Percentiles rank a stretch among this genome's conserved stretches.
Evolutionary conservation across 352 stramenopile species (phyloP).

Genomic region (Sclerospora graminicola): DNA sequence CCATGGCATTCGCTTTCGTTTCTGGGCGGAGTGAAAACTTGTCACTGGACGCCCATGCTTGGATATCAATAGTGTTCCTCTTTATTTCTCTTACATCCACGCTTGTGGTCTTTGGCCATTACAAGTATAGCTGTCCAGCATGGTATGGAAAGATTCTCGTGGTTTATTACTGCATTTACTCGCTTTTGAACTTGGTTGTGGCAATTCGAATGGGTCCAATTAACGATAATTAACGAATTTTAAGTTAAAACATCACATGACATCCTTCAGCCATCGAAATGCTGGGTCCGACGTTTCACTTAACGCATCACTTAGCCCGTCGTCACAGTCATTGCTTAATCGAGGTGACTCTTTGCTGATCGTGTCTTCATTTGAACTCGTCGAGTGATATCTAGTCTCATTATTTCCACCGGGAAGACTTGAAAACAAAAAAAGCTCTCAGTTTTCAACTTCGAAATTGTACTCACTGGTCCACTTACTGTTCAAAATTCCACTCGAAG

Average conservation of each 20-base stretch:
- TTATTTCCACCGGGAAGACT: constrained; percentile 12
- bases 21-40: constrained; percentile 30
- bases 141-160: constrained; percentile 73
- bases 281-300: constrained; percentile 41
- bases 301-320: constrained; percentile 18
- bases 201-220: constrained; percentile 23
- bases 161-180: constrained; percentile 60
- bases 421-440: background rate
- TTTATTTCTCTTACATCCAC: constrained; percentile 42
- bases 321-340: constrained; percentile 6
- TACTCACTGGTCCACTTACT: constrained; percentile 18
- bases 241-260: constrained; percentile 21
- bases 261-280: constrained; percentile 50
- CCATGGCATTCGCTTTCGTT: constrained; percentile 53
- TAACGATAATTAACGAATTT: constrained; percentile 2
- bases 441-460: background rate
- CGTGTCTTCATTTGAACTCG: constrained; percentile 2
- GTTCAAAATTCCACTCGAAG: constrained; percentile 60
- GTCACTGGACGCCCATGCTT: constrained; percentile 52
- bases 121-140: constrained; percentile 45
- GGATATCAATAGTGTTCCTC: constrained; percentile 64
- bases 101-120: constrained; percentile 37
- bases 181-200: constrained; percentile 52
- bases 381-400: constrained; percentile 2
- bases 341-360: constrained; percentile 1